These are phyloP conservation scores for Candida wancherniae DNA, from an alignment of 805 yeast species.

Conservation along the genomic window DNA sequence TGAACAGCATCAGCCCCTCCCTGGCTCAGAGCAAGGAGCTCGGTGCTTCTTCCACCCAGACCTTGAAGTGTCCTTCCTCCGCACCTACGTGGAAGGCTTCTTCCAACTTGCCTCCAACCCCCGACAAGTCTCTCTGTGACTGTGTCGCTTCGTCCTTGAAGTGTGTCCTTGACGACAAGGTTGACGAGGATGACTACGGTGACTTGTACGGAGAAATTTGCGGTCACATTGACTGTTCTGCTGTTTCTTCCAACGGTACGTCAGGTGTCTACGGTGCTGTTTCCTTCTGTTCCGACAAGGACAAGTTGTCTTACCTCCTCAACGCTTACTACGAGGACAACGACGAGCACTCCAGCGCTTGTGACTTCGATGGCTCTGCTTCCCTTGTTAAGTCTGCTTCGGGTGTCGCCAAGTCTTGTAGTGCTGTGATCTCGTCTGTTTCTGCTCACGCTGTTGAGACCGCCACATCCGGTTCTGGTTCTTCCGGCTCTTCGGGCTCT, in stretches of 20 bases:
- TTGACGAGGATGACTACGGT: constrained; percentile 52
- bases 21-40: constrained; percentile 20
- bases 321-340: constrained; percentile 50
- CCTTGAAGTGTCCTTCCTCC: constrained; percentile 58
- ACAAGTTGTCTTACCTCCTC: constrained; percentile 59
- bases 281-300: constrained; percentile 67
- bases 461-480: constrained; percentile 12
- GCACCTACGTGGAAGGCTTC: constrained; percentile 59
- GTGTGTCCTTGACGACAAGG: constrained; percentile 59
- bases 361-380: constrained; percentile 46
- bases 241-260: constrained; percentile 58
- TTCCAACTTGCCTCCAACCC: constrained; percentile 74
- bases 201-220: constrained; percentile 58
- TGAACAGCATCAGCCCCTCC: constrained; percentile 43
- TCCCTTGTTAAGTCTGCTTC: constrained; percentile 30
- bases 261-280: constrained; percentile 66
- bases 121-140: constrained; percentile 57
- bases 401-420: constrained; percentile 27
- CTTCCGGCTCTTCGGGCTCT: constrained; percentile 21
- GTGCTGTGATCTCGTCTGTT: constrained; percentile 19
- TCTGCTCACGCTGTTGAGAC: constrained; percentile 15
- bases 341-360: constrained; percentile 11
- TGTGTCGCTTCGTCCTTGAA: constrained; percentile 53
- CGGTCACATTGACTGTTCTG: constrained; percentile 54
- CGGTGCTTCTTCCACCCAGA: constrained; percentile 23